These are phyloP conservation scores for Aspergillus nidulans DNA, from an alignment of 495 filamentous ascomycete species.

Conservation along the genomic window DNA sequence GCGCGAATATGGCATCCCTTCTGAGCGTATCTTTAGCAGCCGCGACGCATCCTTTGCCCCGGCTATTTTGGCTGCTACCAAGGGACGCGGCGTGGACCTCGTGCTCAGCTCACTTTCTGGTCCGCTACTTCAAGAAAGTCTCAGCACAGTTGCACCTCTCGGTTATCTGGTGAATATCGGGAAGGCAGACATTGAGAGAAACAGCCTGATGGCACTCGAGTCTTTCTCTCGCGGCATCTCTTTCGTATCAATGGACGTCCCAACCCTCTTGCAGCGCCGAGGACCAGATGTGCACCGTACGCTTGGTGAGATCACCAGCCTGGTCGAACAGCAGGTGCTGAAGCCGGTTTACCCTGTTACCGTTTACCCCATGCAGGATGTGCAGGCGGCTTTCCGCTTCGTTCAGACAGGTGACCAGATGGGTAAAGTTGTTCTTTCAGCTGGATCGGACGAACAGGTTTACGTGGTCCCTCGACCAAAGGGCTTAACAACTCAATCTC, in stretches of 20 bases:
- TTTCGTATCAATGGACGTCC: background rate
- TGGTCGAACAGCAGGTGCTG: background rate
- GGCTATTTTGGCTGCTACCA: background rate
- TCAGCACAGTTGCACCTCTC: conserved; percentile 46
- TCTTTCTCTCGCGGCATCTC: background rate
- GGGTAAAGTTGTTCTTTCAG: background rate
- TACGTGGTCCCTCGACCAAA: background rate
- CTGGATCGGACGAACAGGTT: background rate
- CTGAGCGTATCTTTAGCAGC: background rate
- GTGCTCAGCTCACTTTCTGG: conserved; percentile 48
- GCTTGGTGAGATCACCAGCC: conserved; percentile 24
- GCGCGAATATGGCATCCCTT: background rate
- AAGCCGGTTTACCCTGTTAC: background rate
- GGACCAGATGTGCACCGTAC: conserved; percentile 30
- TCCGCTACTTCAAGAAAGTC: conserved; percentile 36
- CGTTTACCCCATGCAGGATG: background rate
- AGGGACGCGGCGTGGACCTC: conserved; percentile 50
- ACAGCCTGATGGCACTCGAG: background rate
- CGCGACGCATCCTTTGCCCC: background rate
- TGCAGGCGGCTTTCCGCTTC: background rate
- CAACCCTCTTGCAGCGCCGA: no score
- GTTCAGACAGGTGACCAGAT: background rate
- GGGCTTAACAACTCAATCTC: background rate
- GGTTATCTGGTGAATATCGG: conserved; percentile 18
- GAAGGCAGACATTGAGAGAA: background rate